Evolutionary conservation across 2,329 filamentous ascomycete species (phyloP).

Genomic region (Sporothrix inflata): DNA sequence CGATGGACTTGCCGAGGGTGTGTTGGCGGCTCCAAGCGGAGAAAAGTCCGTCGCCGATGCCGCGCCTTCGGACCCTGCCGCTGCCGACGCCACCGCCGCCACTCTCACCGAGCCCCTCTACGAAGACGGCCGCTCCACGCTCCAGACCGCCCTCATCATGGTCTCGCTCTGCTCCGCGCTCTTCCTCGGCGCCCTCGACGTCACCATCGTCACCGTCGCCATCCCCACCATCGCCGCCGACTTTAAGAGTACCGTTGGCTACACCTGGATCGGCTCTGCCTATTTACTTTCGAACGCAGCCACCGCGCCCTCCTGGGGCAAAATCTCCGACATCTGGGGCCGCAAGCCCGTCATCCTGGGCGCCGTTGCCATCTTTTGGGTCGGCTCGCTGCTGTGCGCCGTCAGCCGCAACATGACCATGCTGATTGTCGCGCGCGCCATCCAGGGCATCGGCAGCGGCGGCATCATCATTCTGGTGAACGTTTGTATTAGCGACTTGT

Average conservation of each 20-base stretch:
- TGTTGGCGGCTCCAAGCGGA: not conserved
- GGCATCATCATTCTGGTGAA: conserved; percentile 58
- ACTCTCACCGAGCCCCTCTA: not conserved
- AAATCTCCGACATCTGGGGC: conserved; percentile 61
- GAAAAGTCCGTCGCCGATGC: not conserved
- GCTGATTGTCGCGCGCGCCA: conserved; percentile 52
- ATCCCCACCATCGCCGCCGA: conserved; percentile 63
- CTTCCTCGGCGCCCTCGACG: conserved; percentile 53
- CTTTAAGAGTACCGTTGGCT: conserved; percentile 65
- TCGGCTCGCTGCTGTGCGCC: conserved; percentile 55
- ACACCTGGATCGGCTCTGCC: conserved; percentile 77
- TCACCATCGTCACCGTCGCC: conserved; percentile 64
- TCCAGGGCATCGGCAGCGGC: conserved; percentile 57
- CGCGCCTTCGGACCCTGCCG: not conserved
- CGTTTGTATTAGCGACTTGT: conserved; percentile 58
- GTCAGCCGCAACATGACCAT: conserved; percentile 50
- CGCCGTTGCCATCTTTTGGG: conserved; percentile 55
- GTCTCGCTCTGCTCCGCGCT: conserved; percentile 46
- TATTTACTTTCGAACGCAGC: conserved; percentile 73
- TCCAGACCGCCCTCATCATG: conserved; percentile 45
- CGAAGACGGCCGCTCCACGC: conserved; percentile 38
- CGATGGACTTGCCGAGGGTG: not conserved
- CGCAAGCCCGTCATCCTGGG: conserved; percentile 56
- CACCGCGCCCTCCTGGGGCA: conserved; percentile 71
- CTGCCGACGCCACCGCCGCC: not conserved